A percentile compares a stretch with the other conserved stretches of the same genome.
These are phyloP conservation scores for Magnusiomyces suaveolens DNA, from an alignment of 1,139 yeast species.

Conservation along the genomic window DNA sequence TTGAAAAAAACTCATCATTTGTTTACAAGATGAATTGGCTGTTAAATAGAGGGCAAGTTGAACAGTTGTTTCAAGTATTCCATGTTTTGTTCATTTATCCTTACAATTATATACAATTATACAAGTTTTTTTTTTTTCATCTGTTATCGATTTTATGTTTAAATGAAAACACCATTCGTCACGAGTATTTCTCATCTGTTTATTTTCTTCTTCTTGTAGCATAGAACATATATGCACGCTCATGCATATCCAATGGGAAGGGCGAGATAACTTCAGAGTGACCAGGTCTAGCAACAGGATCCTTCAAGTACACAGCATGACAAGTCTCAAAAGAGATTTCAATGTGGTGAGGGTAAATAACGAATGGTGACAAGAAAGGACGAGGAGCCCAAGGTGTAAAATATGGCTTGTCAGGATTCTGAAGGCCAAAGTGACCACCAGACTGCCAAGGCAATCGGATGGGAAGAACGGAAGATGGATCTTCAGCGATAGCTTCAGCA, in stretches of 20 bases:
- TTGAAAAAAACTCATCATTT: no score
- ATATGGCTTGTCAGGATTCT: conserved; percentile 65
- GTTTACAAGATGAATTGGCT: no score
- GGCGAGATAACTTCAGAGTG: conserved; percentile 94
- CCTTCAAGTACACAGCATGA: conserved; percentile 89
- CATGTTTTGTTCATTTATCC: background rate
- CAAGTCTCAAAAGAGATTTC: conserved; percentile 86
- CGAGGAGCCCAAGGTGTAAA: conserved; percentile 97
- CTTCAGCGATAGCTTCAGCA: conserved; percentile 46
- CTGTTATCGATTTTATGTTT: no score
- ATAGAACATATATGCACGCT: conserved; percentile 93
- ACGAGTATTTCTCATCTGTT: no score
- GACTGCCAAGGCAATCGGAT: conserved; percentile 34
- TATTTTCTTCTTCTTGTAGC: conserved; percentile 43
- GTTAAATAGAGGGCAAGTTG: no score
- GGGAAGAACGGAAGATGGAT: conserved; percentile 35
- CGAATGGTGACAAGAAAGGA: conserved; percentile 86
- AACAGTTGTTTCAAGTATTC: no score
- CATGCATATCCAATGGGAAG: conserved; percentile 72
- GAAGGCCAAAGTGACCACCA: conserved; percentile 62
- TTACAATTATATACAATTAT: background rate
- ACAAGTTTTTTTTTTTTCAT: no score
- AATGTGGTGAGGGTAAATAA: conserved; percentile 85
- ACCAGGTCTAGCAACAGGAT: conserved; percentile 96
- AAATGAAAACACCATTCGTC: background rate